Base-by-base conservation (phyloP, 306 rosid genomes). In the Styphnolobium japonicum region DNA sequence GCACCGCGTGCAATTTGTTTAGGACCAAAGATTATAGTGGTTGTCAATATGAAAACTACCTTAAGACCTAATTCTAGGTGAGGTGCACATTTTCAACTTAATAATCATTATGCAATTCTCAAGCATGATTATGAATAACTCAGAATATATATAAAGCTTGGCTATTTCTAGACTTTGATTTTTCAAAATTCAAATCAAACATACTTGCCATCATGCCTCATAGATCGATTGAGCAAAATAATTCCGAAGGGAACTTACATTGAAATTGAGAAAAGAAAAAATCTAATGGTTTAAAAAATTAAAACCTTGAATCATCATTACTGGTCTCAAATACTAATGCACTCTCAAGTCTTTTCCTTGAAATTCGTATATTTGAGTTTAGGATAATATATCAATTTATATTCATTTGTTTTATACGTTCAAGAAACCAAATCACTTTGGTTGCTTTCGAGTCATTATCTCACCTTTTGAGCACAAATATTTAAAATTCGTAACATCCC, bases 1-100 rank as follows among this genome's bases (percentile, higher is more conserved):
- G 60, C 60, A 75, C 29, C 22, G 22, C 29, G 56, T 60, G 68
- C 31, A 43, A 43, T 27, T 73, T 16, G 45, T 45, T 75, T 56
- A 12, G 10, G 31, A 75, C 34, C 21, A 43, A 29, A 75, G 22
- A 63, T 34, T 48, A 62, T 34, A 46, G 68, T 76, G 57, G 79
- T 42, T 52, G 48, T 75, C 12, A 10, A 18, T 19, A 48, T 34
- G 63, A 63, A 76, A 76, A 76, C 49, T 33, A 76, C 48, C 80
- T 62, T 25, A 45, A 12, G 72, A 76, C 80, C 80, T 76, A 76
- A 76, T 76, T 76, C 34, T 76, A 62, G 80, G 80, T 76, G 80
- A 53, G 72, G 19, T 14, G 39, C 61, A 75, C 71, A 31, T 60
- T 60, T 58, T 74, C 79, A 58, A 74, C 15, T 43, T 43, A 60